Base-by-base conservation (phyloP, 2,329 filamentous ascomycete species). In the Epichloe brachyelytri region DNA sequence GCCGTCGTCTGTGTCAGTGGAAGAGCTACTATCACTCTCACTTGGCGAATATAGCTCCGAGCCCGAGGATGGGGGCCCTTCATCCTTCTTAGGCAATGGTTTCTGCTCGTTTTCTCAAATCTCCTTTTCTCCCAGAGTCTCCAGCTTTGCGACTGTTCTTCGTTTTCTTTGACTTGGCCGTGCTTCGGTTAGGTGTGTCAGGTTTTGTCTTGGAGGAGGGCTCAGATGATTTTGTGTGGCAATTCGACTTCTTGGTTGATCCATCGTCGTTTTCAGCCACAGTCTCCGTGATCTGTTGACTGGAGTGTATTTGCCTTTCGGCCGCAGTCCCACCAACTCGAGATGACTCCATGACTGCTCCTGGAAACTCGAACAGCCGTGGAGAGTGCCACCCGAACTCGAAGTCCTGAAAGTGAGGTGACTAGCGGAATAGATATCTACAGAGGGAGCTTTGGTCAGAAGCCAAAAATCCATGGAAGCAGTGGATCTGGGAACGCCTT, bases 301-400 rank as follows among this genome's bases (percentile, higher is more conserved):
- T 33, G 22, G 34, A 4, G 2, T 40, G 22, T n/a, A 17, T 11
- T 6, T 33, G 41, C 36, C 15, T 38, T 12, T 39, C 17, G 26
- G n/a, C n/a, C 11, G 11, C 22, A 26, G 7, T 34, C 8, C 14
- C 41, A 34, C 3, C 6, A 22, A 5, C 36, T 46, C 14, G 49
- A 17, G 49, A 39, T 33, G 49, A n/a, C 7, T 50, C 36, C 49
- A 50, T 50, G 36, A n/a, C 41, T 39, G 19, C 14, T 33, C 37
- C 15, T 17, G 15, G 14, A 39, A n/a, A 11, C 5, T 45, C 12
- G n/a, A 50, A 38, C 3, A 36, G 30, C 10, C 11, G 4, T n/a
- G 17, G 26, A 49, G 26, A 17, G 5, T 15, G 46, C 34, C 20
- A 3, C 22, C 39, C 15, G 15, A 15, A 40, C 14, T 17, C 15